Conservation (phyloP, 257 asterid species). For the Solanum tacnaense region DNA sequence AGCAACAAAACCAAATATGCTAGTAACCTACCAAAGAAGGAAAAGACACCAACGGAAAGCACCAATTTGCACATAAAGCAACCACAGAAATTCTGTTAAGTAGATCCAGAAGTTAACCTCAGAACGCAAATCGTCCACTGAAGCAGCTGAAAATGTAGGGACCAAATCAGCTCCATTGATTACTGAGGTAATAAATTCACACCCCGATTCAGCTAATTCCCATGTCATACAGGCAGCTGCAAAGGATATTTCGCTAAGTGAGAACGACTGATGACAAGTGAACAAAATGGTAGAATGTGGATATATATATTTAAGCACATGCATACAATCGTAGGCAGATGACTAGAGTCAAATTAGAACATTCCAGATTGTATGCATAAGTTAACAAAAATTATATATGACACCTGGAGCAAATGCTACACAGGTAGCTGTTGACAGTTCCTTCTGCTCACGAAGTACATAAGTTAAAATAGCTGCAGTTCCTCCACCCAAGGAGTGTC, state of each 20-base stretch:
- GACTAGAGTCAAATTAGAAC: not conserved
- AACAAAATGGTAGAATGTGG: not conserved
- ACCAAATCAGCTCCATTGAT: constrained; percentile 96
- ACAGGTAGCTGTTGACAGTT: constrained; percentile 69
- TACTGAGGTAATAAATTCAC: constrained; percentile 61
- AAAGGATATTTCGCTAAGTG: constrained; percentile 6
- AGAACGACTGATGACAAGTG: not conserved
- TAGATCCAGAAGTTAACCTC: constrained; percentile 46
- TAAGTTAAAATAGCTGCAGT: constrained; percentile 87
- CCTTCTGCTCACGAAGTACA: constrained; percentile 80
- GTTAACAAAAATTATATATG: not conserved
- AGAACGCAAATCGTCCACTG: constrained; percentile 91
- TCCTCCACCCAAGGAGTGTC: constrained; percentile 98
- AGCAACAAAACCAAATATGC: not conserved
- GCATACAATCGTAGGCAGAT: not conserved
- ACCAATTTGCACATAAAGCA: not conserved
- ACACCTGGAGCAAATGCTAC: constrained; percentile 97
- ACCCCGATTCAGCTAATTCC: constrained; percentile 95
- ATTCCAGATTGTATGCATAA: not conserved
- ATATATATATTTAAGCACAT: not conserved
- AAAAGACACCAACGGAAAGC: not conserved
- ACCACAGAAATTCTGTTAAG: not conserved
- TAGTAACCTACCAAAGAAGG: not conserved
- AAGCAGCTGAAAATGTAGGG: constrained; percentile 94
- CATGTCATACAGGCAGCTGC: constrained; percentile 99